Evolutionary conservation across 768 basidiomycete genomes (phyloP), one percentile per base, ranked within the genome.

Genomic region (Leucocoprinus birnbaumii): DNA sequence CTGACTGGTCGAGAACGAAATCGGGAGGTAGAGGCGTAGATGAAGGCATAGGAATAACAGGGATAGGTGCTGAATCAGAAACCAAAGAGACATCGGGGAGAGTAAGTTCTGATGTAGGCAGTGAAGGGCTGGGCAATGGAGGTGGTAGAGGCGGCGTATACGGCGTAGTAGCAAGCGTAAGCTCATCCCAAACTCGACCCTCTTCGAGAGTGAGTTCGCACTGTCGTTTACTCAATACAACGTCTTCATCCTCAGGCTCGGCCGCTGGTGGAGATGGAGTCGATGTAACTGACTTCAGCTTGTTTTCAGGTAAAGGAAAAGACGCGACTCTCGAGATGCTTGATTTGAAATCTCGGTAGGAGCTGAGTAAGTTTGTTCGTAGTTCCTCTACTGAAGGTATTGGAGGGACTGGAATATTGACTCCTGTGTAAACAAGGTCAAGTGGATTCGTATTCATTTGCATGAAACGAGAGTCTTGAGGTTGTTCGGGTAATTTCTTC

Each of bases 191-290:
- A 44, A 91, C 62, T 31, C 67, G 66, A 26, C 80, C 80, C 65
- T 91, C 89, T 41, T 85, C 81, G 2, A 79, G 54, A 2, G 76
- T 77, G 40, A 91, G 74, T 55, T 82, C 76, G 34, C 78, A 68
- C 59, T 91, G 89, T 1, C 73, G 71, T 63, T 83, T 87, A 41
- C 86, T 84, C 76, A 86, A 77, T 18, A 72, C 72, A 53, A 78
- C 72, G 44, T 78, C 79, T 31, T 68, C 65, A 16, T 77, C 70
- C 40, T 66, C 53, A 10, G 75, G 69, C 41, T 65, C 57, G 35
- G 71, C 70, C 27, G 53, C 37, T 19, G 59, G 35, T 55, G 50
- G 19, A n/a, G 60, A 59, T 35, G 54, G 52, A 18, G 59, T 58
- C 41, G 54, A 55, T 44, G 55, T 51, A 50, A 54, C 48, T 14